Conservation (phyloP, 371 early-diverging fungal species). For the Smittium culicis region DNA sequence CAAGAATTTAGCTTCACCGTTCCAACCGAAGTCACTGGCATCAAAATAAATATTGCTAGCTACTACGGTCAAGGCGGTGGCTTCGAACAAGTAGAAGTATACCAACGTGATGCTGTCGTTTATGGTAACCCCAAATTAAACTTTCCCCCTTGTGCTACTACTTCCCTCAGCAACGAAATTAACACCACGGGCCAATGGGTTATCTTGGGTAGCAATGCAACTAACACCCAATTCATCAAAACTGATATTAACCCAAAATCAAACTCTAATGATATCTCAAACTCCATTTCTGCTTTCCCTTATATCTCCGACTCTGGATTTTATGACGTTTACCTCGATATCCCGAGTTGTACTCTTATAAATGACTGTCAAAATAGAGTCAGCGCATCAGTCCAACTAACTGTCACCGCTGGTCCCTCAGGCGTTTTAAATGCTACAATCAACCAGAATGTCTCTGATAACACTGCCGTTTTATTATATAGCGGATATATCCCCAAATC, state of each 20-base stretch:
- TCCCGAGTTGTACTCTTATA: conserved; percentile 45
- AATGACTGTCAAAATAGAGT: conserved; percentile 36
- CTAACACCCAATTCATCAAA: conserved; percentile 24
- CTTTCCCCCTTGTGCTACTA: conserved; percentile 24
- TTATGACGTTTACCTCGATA: conserved; percentile 43
- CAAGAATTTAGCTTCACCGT: conserved; percentile 47
- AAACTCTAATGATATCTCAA: conserved; percentile 25
- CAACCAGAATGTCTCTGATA: conserved; percentile 7
- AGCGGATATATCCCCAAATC: conserved; percentile 23
- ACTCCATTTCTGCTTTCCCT: conserved; percentile 37
- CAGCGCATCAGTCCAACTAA: conserved; percentile 33
- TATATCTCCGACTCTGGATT: conserved; percentile 46
- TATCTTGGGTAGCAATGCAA: conserved; percentile 10
- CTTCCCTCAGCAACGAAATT: conserved; percentile 25
- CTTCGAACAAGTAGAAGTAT: conserved; percentile 48
- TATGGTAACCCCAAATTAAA: conserved; percentile 27
- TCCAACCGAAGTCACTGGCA: conserved; percentile 29
- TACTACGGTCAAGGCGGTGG: conserved; percentile 67
- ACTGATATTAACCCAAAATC: conserved; percentile 28
- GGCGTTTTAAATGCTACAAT: not conserved
- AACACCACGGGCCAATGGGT: conserved; percentile 18
- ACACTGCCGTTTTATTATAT: conserved; percentile 15
- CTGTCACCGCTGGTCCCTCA: conserved; percentile 11
- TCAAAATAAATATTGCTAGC: conserved; percentile 44
- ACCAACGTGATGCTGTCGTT: conserved; percentile 36